Evolutionary conservation across 2,329 filamentous ascomycete species (phyloP).

Genomic region (Penicillium vulpinum): DNA sequence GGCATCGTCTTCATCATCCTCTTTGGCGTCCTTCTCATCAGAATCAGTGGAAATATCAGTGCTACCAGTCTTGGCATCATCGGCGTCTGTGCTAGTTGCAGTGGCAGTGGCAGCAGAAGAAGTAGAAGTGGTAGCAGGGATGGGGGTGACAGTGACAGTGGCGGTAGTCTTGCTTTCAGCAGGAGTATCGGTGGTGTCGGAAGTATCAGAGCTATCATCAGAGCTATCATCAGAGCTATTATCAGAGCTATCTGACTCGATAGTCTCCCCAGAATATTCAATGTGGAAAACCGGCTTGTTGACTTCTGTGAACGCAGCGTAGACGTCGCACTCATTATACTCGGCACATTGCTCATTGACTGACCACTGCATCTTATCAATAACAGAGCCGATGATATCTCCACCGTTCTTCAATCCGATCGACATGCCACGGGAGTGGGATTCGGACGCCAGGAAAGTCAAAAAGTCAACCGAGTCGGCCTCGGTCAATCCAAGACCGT

Average conservation of each 20-base stretch:
- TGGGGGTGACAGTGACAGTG: neutral
- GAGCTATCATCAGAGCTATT: neutral
- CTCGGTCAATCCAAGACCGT: conserved; percentile 62
- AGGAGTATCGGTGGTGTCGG: neutral
- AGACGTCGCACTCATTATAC: conserved; percentile 61
- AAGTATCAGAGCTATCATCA: too few relatives aligned
- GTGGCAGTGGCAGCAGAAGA: neutral
- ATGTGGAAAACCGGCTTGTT: conserved; percentile 72
- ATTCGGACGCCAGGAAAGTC: conserved; percentile 58
- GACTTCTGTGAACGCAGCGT: conserved; percentile 58
- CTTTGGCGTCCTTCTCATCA: conserved; percentile 41
- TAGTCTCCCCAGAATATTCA: conserved; percentile 57
- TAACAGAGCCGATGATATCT: conserved; percentile 56
- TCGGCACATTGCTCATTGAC: conserved; percentile 70
- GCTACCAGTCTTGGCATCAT: neutral
- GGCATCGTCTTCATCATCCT: conserved; percentile 42
- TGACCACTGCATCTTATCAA: conserved; percentile 60
- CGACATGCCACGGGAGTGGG: conserved; percentile 56
- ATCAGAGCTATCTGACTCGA: neutral
- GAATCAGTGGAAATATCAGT: neutral
- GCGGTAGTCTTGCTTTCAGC: neutral
- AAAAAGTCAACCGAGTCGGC: conserved; percentile 61
- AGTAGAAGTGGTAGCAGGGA: too few relatives aligned
- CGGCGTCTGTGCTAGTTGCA: neutral
- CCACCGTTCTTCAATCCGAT: conserved; percentile 70